phyloP scores from a whole-genome alignment of 371 early-diverging fungal genomes.

The Mucor saturninus region DNA sequence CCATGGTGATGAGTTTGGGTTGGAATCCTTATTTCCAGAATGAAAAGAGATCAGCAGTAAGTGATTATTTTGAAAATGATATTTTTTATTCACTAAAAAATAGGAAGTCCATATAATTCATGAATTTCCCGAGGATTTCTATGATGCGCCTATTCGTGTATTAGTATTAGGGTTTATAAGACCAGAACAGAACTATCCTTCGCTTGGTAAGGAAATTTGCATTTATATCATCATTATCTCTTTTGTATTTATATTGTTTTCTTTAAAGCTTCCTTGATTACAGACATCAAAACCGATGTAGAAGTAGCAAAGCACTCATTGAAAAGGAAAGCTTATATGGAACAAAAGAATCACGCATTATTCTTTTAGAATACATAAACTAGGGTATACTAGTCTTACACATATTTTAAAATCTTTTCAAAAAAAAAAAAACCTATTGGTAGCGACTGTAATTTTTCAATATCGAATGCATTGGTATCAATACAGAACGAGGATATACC shows the following conservation, averaged over 20 bases:
- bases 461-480: no score
- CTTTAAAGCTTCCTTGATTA: constrained; percentile 59
- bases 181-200: constrained; percentile 87
- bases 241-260: no score
- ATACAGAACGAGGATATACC: no score
- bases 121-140: constrained; percentile 87
- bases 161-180: constrained; percentile 90
- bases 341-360: constrained; percentile 17
- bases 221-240: background rate
- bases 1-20: constrained; percentile 98
- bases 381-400: no score
- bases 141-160: constrained; percentile 82
- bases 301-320: constrained; percentile 77
- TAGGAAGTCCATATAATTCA: constrained; percentile 96
- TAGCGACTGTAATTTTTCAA: no score
- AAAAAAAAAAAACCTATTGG: no score
- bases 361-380: constrained; percentile 4
- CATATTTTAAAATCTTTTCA: no score
- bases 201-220: constrained; percentile 63
- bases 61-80: background rate
- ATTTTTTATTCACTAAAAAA: background rate
- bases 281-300: constrained; percentile 93
- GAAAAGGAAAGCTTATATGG: constrained; percentile 40
- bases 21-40: constrained; percentile 99
- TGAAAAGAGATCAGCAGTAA: constrained; percentile 90